Conservation (phyloP, 2,329 filamentous ascomycete genomes). For the Lithohypha guttulata region DNA sequence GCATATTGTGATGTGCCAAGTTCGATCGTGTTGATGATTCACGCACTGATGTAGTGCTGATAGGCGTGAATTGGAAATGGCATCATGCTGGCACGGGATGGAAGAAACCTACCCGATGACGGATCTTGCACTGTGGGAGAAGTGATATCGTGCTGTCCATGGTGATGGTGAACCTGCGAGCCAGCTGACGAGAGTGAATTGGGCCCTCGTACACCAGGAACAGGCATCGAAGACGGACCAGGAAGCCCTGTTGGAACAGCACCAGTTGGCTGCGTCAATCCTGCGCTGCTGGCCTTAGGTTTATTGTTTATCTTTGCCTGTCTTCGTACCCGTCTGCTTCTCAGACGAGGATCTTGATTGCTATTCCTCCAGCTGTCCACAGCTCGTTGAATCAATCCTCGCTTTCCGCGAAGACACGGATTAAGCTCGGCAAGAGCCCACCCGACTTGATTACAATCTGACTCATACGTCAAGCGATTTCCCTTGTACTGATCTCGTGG, state of each 20-base stretch:
- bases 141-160: conserved; percentile 60
- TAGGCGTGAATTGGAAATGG: conserved; percentile 2
- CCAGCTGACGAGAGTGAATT: conserved; percentile 59
- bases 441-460: conserved; percentile 98
- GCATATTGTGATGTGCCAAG: not conserved
- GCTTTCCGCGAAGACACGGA: conserved; percentile 78
- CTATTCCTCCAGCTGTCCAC: conserved; percentile 99
- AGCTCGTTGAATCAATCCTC: conserved; percentile 88
- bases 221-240: conserved; percentile 49
- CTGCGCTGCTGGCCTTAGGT: conserved; percentile 51
- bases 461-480: conserved; percentile 92
- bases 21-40: not conserved
- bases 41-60: conserved; percentile 5
- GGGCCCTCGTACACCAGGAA: conserved; percentile 27
- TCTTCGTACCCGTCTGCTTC: conserved; percentile 81
- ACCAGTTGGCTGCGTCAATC: conserved; percentile 57
- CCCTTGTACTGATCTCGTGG: conserved; percentile 93
- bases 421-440: conserved; percentile 95
- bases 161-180: conserved; percentile 62
- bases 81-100: not conserved
- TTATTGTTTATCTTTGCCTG: conserved; percentile 94
- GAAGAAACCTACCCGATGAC: conserved; percentile 15
- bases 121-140: conserved; percentile 48
- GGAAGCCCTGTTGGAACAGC: conserved; percentile 54
- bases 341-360: conserved; percentile 85